A percentile compares a stretch with the other conserved stretches of the same genome.
Evolutionary conservation across 768 basidiomycete genomes (phyloP).

Genomic region (Pulveroboletus frians): DNA sequence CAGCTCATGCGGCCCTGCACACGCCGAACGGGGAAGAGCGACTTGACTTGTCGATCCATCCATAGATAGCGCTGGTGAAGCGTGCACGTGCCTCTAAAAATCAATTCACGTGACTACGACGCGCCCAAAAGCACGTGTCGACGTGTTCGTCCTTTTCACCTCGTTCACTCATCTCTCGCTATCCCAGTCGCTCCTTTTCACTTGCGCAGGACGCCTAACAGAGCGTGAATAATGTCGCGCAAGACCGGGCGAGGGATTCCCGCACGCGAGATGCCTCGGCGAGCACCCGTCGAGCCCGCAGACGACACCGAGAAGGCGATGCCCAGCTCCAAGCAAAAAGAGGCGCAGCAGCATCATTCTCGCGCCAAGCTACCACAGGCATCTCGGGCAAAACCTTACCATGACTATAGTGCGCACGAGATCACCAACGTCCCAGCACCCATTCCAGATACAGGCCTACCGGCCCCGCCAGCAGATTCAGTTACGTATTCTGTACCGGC

Average conservation of each 20-base stretch:
- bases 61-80: too few species aligned
- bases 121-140: conserved; percentile 23
- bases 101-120: conserved; percentile 28
- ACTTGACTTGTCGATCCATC: not conserved
- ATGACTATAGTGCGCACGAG: conserved; percentile 27
- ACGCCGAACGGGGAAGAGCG: not conserved
- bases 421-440: conserved; percentile 27
- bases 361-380: conserved; percentile 8
- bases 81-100: conserved; percentile 16
- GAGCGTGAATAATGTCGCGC: conserved; percentile 14
- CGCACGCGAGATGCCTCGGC: conserved; percentile 7
- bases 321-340: conserved; percentile 2
- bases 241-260: conserved; percentile 3
- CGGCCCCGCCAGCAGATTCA: conserved; percentile 18
- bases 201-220: conserved; percentile 25
- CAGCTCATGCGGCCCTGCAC: conserved; percentile 1
- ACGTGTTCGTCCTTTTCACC: conserved; percentile 8
- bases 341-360: not conserved
- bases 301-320: conserved; percentile 25
- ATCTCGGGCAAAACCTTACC: conserved; percentile 13
- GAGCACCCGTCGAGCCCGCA: conserved; percentile 2
- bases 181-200: conserved; percentile 22
- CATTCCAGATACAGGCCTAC: conserved; percentile 29
- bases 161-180: conserved; percentile 4
- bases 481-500: conserved; percentile 11